A percentile compares a stretch with the other conserved stretches of the same genome.
These are phyloP conservation scores for Trichoderma sp. DNA, from an alignment of 2,329 filamentous ascomycete genomes.

Conservation along the genomic window DNA sequence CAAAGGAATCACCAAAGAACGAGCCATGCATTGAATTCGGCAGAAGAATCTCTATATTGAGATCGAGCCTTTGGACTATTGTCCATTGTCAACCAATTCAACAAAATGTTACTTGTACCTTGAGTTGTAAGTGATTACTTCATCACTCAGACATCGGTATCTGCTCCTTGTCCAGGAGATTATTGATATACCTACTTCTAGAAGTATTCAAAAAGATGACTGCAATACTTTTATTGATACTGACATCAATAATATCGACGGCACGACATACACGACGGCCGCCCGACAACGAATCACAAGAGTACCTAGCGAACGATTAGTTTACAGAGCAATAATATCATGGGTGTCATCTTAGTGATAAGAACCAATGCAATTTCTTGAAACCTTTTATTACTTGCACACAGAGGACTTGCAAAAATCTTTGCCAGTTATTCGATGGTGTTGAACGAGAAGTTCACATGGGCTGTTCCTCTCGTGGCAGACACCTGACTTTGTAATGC, in stretches of 20 bases:
- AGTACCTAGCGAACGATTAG: neutral
- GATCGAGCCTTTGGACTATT: neutral
- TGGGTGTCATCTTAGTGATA: neutral
- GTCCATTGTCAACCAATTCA: neutral
- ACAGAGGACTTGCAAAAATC: too few relatives aligned
- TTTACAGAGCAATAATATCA: neutral
- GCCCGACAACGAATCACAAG: neutral
- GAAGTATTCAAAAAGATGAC: neutral
- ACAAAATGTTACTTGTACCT: neutral
- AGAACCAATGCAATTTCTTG: neutral
- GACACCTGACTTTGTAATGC: neutral
- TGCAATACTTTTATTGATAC: fast-evolving
- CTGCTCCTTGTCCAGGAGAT: fast-evolving
- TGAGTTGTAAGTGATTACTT: neutral
- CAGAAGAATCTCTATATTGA: neutral
- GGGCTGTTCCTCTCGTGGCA: neutral
- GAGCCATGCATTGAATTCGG: neutral
- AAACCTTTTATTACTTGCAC: neutral
- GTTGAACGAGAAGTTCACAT: neutral
- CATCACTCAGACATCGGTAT: neutral
- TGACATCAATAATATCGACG: neutral
- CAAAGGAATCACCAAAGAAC: fast-evolving
- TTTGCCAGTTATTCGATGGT: too few relatives aligned
- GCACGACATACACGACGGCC: neutral
- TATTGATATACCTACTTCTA: neutral